A percentile compares a stretch with the other conserved stretches of the same genome.
phyloP scores from a whole-genome alignment of 108 stramenopile genomes.

The Nitzschia sp. region DNA sequence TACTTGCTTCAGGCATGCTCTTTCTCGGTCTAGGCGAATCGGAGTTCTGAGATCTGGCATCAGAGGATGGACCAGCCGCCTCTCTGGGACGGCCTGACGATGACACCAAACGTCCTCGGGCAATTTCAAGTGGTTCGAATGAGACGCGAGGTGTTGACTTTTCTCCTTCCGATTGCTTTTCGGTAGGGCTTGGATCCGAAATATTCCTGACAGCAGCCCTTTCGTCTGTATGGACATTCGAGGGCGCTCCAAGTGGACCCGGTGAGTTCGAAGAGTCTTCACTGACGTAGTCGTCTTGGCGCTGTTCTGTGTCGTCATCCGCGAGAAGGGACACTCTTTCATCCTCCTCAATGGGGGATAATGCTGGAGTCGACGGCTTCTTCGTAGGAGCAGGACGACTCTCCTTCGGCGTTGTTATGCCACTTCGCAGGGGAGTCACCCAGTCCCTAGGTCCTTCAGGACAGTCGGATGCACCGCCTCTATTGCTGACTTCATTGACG shows the following conservation, averaged over 20 bases:
- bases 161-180: background rate
- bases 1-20: background rate
- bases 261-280: background rate
- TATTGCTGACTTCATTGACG: no score
- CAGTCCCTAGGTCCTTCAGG: background rate
- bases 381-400: background rate
- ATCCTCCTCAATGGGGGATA: background rate
- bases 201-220: background rate
- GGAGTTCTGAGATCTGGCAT: no score
- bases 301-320: background rate
- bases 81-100: no score
- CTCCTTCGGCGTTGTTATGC: background rate
- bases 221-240: background rate
- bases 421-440: constrained; percentile 6
- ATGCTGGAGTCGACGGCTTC: background rate
- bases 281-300: background rate
- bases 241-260: background rate
- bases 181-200: background rate
- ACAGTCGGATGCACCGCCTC: no score
- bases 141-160: constrained; percentile 12
- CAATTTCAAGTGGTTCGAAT: background rate
- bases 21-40: background rate
- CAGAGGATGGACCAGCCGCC: no score
- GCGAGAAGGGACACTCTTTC: background rate
- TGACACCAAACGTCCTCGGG: no score